Base-by-base conservation (phyloP, 495 filamentous ascomycete genomes). In the Talaromyces stipitatus region DNA sequence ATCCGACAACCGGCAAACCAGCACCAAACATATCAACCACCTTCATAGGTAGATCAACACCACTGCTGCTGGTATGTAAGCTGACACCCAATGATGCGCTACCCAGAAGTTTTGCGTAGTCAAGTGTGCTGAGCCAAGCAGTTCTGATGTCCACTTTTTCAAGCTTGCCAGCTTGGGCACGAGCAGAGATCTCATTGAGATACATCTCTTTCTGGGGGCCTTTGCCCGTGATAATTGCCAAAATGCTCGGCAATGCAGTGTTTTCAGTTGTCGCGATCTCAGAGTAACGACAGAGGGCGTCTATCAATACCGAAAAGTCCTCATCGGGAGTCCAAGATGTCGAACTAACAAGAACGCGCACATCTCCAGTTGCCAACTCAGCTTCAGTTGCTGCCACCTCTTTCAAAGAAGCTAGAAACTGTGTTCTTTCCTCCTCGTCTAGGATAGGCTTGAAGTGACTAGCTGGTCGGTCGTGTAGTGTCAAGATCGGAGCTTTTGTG, bases 21-120 rank as follows among this genome's bases (percentile, higher is more conserved):
- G 90, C 86, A 0, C 94, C 94, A 65, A 97, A 96, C 89, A 99
- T 94, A 64, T 99, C 94, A 5, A 99, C 92, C 7, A 99, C 92
- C 72, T 99, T 99, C 94, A 99, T 99, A 0, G 94, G 94, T 22
- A 99, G 72, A 72, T 99, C 94, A 0, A 99, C 90, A 2, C 94
- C 94, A 45, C 90, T 95, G 61, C 87, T 92, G 60, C 89, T 95
- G 54, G 82, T 95, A 69, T 99, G 94, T 50, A 99, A 76, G 62
- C 89, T 94, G 16, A 99, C 82, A 2, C 94, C 94, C 10, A 97
- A 69, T 57, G 97, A 94, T 16, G 94, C 92, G 43, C 85, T 86
- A 26, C 85, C 90, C n/a, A 99, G 78, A 11, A 97, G 79, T 4
- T 70, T 78, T 1, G 94, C 92, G 68, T 99, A 99, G 65, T 96